Evolutionary conservation across 805 yeast genomes (phyloP), one percentile per base, ranked within the genome.

Genomic region (Saccharomycopsis babjevae): DNA sequence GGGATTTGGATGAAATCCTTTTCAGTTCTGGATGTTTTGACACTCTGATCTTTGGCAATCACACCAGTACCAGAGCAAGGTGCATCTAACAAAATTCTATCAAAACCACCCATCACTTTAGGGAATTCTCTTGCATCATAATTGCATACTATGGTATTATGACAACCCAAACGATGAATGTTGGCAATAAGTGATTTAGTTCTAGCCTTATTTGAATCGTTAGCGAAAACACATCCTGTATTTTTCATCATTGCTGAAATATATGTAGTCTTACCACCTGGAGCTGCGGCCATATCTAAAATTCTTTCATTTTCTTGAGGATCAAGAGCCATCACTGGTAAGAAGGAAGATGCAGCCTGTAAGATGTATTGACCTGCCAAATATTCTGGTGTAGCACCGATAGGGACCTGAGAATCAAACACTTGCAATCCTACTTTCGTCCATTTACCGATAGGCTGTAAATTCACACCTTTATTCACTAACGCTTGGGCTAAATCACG

Each of bases 31-130:
- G 88, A 86, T 15, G 88, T 86, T 75, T 94, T 94, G 64, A 94
- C 98, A 59, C 89, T 85, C 71, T 90, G 96, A 76, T 94, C 99
- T 77, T 94, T 94, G 63, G 97, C 94, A 71, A 94, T 94, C 67
- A 94, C 99, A 76, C 99, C 99, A 2, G 99, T 93, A 77, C 99
- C 99, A 6, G 99, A 91, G 76, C 99, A 94, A 66, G 99, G 99
- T 39, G 99, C 99, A 79, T 94, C 99, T 67, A 94, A 79, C 66
- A 94, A 77, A 46, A 94, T 85, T 74, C 99, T 84, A 73, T 94
- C 98, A 68, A 94, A 94, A 0, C 99, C 99, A 67, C 99, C 99
- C 72, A 94, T 90, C 42, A 94, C 97, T 73, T 90, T 90, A 57
- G 99, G 98, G 72, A 94, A 94, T 74, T 93, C 97, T 74, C 98